Conservation (phyloP, 257 asterid species). For the Gentiana dahurica region DNA sequence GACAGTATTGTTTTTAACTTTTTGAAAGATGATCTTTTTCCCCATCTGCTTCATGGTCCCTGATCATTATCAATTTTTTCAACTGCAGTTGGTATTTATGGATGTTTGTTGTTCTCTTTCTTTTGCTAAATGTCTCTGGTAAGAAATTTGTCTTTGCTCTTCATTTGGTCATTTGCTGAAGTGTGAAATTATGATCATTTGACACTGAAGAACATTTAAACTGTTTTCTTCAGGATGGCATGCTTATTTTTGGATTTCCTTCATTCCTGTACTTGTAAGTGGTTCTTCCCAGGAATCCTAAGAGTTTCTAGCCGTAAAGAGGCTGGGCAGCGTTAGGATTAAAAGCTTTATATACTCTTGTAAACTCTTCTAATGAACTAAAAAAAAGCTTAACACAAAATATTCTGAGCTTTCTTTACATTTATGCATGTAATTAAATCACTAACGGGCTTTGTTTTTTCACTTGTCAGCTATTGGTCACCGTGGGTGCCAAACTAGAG, state of each 20-base stretch:
- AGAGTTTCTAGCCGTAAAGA: no score
- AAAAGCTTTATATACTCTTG: no score
- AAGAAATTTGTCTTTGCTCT: conserved; percentile 4
- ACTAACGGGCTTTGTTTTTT: not conserved
- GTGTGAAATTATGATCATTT: not conserved
- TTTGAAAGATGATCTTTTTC: no score
- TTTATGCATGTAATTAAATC: no score
- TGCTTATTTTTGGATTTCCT: conserved; percentile 65
- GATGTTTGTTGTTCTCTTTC: conserved; percentile 54
- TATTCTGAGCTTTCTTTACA: no score
- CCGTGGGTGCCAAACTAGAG: conserved; percentile 65
- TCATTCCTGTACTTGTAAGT: conserved; percentile 43
- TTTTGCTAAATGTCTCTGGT: conserved; percentile 60
- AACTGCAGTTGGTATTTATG: conserved; percentile 75
- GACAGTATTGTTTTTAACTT: no score
- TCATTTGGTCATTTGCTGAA: not conserved
- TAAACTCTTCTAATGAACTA: no score
- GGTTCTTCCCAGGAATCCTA: no score
- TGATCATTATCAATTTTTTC: conserved; percentile 3
- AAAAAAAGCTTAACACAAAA: no score
- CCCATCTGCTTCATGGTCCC: not conserved
- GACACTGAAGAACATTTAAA: not conserved
- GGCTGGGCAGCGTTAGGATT: no score
- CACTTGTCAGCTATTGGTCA: conserved; percentile 42
- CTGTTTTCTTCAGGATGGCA: conserved; percentile 54